Evolutionary conservation across 345 rosid genomes (phyloP), one percentile per base, ranked within the genome.

Genomic region (Gossypium raimondii): DNA sequence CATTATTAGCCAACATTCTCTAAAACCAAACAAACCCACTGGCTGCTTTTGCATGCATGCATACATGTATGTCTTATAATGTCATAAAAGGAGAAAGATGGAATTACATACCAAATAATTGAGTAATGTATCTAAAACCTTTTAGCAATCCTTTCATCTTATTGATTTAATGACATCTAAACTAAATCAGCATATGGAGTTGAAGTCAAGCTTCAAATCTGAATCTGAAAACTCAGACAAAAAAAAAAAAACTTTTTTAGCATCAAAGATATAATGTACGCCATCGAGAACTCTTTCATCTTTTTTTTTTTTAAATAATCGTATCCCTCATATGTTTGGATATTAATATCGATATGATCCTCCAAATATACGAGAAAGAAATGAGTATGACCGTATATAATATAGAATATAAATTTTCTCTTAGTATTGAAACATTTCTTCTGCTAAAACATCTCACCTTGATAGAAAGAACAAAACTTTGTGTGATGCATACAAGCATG

Each of bases 71-170:
- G 41, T 34, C 41, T 11, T 10, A 48, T 48, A 48, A 48, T 48
- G 11, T 48, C 52, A 48, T 48, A 53, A 70, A 56, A 13, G 41
- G 12, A 24, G 56, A 25, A 6, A 65, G 41, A 53, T 73, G 58
- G 56, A 52, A 70, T 52, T 16, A 55, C 56, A 20, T 52, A 92
- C 97, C 97, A 80, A 92, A 92, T 25, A 92, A 88, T 72, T 88
- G 89, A 80, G 91, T 85, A 52, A 91, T 89, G 84, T 88, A 92
- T 78, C 92, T 77, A 0, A 92, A 84, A 55, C 94, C 94, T 78
- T 85, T 92, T 55, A 92, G 79, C 55, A 92, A 89, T 74, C 94
- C 90, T 80, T 92, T 92, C 94, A 92, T 85, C 87, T 83, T 91
- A 74, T 78, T 76, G 87, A 20, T 85, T 88, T 66, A 89, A 80